Conservation (phyloP, 208 protist genomes). For the Leishmania aethiopica region DNA sequence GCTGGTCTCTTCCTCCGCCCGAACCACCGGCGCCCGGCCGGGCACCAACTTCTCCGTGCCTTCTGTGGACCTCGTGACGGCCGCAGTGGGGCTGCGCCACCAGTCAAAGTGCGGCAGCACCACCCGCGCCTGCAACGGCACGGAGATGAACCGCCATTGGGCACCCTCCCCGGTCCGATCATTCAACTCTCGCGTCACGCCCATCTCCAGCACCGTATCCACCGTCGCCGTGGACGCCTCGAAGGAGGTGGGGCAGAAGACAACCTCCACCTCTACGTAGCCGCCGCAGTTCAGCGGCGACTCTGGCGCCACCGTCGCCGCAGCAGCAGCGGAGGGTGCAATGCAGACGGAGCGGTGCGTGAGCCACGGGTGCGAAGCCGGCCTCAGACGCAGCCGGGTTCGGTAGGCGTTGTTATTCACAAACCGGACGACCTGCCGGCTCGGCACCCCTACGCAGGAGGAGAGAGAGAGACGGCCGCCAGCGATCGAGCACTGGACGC, state of each 20-base stretch:
- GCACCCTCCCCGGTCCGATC: constrained; percentile 61
- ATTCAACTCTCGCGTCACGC: constrained; percentile 78
- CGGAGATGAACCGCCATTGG: constrained; percentile 76
- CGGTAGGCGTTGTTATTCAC: constrained; percentile 65
- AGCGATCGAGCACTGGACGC: constrained; percentile 62
- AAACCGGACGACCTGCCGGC: constrained; percentile 57
- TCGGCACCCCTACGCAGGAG: constrained; percentile 36
- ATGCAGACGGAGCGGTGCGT: constrained; percentile 51
- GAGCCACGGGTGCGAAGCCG: constrained; percentile 76
- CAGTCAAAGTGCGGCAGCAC: constrained; percentile 60
- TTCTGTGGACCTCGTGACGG: no score
- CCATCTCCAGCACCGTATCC: constrained; percentile 56
- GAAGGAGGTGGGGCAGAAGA: constrained; percentile 52
- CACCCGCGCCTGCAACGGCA: constrained; percentile 66
- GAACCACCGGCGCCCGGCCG: neutral
- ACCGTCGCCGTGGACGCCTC: constrained; percentile 53
- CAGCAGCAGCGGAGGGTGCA: constrained; percentile 17
- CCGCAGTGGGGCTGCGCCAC: constrained; percentile 19
- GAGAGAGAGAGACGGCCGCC: constrained; percentile 40
- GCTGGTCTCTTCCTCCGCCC: neutral
- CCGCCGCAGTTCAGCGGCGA: constrained; percentile 69
- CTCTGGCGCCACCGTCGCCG: constrained; percentile 16
- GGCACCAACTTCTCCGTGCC: constrained; percentile 9
- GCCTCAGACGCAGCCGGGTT: constrained; percentile 62
- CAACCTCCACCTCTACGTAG: constrained; percentile 81